These are phyloP conservation scores for Salix udensis DNA, from an alignment of 345 rosid genomes.

Conservation along the genomic window DNA sequence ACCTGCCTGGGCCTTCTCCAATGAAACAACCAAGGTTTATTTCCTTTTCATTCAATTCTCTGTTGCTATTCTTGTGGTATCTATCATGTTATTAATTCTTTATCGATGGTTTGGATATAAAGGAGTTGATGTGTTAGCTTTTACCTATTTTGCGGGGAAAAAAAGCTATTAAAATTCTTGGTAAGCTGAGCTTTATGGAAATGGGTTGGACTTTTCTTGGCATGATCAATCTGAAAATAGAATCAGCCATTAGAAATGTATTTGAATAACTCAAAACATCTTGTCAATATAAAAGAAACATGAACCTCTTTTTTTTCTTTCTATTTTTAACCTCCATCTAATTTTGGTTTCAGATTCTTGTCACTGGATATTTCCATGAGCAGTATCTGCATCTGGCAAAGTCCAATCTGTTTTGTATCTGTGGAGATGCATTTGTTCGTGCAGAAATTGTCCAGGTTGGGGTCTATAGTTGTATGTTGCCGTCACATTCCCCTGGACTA, in stretches of 20 bases:
- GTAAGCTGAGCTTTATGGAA: neutral
- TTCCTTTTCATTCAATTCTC: slow-evolving; percentile 1
- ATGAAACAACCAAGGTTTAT: slow-evolving; percentile 79
- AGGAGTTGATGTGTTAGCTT: neutral
- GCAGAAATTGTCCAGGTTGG: slow-evolving; percentile 69
- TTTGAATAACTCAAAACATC: neutral
- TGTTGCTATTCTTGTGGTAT: neutral
- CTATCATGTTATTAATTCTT: neutral
- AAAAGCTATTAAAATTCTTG: neutral
- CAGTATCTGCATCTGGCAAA: slow-evolving; percentile 50
- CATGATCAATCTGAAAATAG: neutral
- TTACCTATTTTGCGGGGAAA: neutral
- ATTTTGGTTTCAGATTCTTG: slow-evolving; percentile 51
- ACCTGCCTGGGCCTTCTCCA: slow-evolving; percentile 75
- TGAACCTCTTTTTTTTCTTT: neutral
- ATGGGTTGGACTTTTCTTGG: neutral
- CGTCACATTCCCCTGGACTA: slow-evolving; percentile 61
- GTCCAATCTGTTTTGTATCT: slow-evolving; percentile 60
- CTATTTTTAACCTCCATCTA: neutral
- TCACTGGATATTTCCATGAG: slow-evolving; percentile 65
- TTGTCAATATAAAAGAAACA: neutral
- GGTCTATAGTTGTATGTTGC: slow-evolving; percentile 76
- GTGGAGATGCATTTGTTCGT: slow-evolving; percentile 59
- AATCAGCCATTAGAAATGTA: neutral
- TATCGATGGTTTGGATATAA: neutral